Conservation (phyloP, 2,329 filamentous ascomycete species). For the Diaporthe sp. region DNA sequence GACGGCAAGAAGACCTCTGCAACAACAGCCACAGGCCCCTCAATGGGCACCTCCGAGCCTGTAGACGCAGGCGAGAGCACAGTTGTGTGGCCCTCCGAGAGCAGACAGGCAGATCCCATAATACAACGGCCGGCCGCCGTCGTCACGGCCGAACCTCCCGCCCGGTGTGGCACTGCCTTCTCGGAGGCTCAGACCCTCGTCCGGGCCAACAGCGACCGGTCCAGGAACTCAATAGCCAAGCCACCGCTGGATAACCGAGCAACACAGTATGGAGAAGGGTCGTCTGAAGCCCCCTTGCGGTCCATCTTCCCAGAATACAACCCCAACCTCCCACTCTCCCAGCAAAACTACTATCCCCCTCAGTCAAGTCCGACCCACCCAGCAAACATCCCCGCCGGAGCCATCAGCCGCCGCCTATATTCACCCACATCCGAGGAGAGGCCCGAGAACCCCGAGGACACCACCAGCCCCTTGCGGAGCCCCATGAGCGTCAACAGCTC, state of each 20-base stretch:
- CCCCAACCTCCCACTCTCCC: constrained; percentile 73
- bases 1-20: constrained; percentile 50
- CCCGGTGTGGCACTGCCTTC: constrained; percentile 65
- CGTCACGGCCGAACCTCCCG: constrained; percentile 59
- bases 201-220: constrained; percentile 63
- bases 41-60: background rate
- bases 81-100: constrained; percentile 35
- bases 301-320: constrained; percentile 86
- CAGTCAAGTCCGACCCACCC: constrained; percentile 75
- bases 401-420: constrained; percentile 77
- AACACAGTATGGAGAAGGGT: constrained; percentile 33
- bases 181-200: constrained; percentile 66
- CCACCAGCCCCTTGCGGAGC: constrained; percentile 50
- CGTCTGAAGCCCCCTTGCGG: constrained; percentile 60
- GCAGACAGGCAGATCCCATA: constrained; percentile 44
- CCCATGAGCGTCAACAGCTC: constrained; percentile 49
- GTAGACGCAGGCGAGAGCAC: constrained; percentile 21
- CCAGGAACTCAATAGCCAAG: constrained; percentile 71
- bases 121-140: constrained; percentile 59
- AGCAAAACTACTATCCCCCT: constrained; percentile 79
- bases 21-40: constrained; percentile 34
- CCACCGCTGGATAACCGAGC: constrained; percentile 55
- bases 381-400: constrained; percentile 72
- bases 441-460: constrained; percentile 12
- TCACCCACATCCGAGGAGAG: constrained; percentile 54